Conservation (phyloP, 345 rosid species). For the Noccaea caerulescens region DNA sequence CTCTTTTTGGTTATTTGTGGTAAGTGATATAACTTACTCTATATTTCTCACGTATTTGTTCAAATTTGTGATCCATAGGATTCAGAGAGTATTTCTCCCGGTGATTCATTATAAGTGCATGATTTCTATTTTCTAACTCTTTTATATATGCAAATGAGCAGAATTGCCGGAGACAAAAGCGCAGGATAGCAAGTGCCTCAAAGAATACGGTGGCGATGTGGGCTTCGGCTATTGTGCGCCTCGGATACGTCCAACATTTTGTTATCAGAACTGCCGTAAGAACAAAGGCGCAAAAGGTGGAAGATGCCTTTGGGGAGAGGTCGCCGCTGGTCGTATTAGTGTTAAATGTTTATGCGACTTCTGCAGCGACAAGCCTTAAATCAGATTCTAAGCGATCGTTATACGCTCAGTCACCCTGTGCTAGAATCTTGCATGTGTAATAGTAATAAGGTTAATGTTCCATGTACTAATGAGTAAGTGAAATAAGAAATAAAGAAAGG, state of each 20-base stretch:
- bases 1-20: constrained; percentile 30
- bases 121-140: too few relatives aligned
- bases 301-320: constrained; percentile 10
- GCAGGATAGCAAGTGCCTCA: constrained; percentile 22
- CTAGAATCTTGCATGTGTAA: not conserved
- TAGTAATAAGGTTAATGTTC: not conserved
- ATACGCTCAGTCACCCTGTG: too few relatives aligned
- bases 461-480: not conserved
- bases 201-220: constrained; percentile 37
- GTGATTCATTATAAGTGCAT: too few relatives aligned
- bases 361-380: not conserved
- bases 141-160: not conserved
- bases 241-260: constrained; percentile 23
- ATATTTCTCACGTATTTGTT: not conserved
- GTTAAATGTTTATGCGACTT: constrained; percentile 37
- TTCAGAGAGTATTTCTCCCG: not conserved
- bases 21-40: constrained; percentile 8
- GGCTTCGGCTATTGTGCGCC: constrained; percentile 42
- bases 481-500: not conserved
- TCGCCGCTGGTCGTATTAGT: not conserved
- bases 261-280: constrained; percentile 20
- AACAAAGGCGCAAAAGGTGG: constrained; percentile 31
- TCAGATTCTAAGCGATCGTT: not conserved
- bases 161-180: constrained; percentile 37
- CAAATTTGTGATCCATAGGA: not conserved